Evolutionary conservation across 2,329 filamentous ascomycete genomes (phyloP).

Genomic region (Torrubiellomyces zombiae): DNA sequence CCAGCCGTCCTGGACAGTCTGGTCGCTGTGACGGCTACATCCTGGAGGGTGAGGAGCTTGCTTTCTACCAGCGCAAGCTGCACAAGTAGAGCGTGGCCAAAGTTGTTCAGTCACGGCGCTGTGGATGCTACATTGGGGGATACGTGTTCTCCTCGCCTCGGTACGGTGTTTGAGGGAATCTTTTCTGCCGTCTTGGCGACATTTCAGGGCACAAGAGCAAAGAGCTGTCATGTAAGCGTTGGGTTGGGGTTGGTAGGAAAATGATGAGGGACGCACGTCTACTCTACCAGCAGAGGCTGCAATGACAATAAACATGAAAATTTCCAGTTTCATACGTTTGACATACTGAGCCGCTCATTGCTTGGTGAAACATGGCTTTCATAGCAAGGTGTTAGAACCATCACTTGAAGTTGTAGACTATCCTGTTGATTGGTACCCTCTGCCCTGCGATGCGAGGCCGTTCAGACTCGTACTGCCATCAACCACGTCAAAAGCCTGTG

Average conservation of each 20-base stretch:
- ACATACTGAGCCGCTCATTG: too few species aligned
- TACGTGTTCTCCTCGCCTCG: constrained; percentile 1
- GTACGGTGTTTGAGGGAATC: constrained; percentile 1
- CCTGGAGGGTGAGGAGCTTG: constrained; percentile 97
- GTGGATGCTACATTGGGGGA: constrained; percentile 3
- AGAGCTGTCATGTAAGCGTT: constrained; percentile 1
- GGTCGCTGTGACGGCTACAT: constrained; percentile 95
- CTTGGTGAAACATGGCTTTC: too few species aligned
- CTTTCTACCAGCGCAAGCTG: constrained; percentile 99
- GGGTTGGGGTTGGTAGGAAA: constrained; percentile 2
- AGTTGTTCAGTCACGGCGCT: constrained; percentile 8
- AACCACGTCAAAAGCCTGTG: too few species aligned
- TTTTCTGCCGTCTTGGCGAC: constrained; percentile 3
- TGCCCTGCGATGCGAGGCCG: too few species aligned
- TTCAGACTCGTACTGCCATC: too few species aligned
- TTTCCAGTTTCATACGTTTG: too few species aligned
- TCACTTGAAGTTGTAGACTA: too few species aligned
- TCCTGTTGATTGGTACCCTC: too few species aligned
- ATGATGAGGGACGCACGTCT: constrained; percentile 1
- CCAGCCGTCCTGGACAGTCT: constrained; percentile 90
- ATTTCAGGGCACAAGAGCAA: constrained; percentile 1
- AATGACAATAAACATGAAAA: too few species aligned
- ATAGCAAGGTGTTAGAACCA: too few species aligned
- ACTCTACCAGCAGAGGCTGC: too few species aligned
- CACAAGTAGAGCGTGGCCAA: constrained; percentile 62